Evolutionary conservation across 2,329 filamentous ascomycete genomes (phyloP).

Genomic region (Aspergillus sp.): DNA sequence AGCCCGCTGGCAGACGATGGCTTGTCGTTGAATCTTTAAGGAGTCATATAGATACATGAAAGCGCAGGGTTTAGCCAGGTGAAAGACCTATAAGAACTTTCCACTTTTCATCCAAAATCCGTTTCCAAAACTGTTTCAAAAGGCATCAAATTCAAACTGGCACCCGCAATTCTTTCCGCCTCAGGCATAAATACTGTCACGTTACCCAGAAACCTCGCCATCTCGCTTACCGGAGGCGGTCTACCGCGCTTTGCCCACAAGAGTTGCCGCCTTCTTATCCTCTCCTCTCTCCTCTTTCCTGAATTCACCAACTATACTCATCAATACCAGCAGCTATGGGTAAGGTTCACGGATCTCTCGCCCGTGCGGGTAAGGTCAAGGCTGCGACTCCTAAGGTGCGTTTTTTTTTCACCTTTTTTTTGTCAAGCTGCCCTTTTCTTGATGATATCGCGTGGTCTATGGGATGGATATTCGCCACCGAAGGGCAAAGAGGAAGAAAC

Average conservation of each 20-base stretch:
- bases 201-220: constrained; percentile 6
- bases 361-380: constrained; percentile 97
- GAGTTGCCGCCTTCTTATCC: constrained; percentile 10
- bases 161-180: not conserved
- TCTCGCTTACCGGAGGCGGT: constrained; percentile 11
- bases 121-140: too few species aligned
- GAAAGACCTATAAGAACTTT: not conserved
- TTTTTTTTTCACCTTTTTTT: constrained; percentile 2
- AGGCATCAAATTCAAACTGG: too few species aligned
- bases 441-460: not conserved
- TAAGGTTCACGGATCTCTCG: constrained; percentile 90
- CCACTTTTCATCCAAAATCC: too few species aligned
- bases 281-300: constrained; percentile 6
- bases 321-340: constrained; percentile 61
- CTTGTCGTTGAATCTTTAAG: too few species aligned
- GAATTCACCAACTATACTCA: constrained; percentile 16
- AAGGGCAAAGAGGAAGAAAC: not conserved
- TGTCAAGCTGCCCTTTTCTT: not conserved
- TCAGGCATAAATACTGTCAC: constrained; percentile 7
- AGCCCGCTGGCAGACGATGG: not conserved
- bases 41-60: not conserved
- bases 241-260: constrained; percentile 15
- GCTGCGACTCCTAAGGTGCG: constrained; percentile 53
- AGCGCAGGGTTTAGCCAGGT: not conserved
- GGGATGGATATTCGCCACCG: not conserved